Evolutionary conservation across 192 early-diverging fungal species (phyloP).

Genomic region (Gonapodya prolifera): DNA sequence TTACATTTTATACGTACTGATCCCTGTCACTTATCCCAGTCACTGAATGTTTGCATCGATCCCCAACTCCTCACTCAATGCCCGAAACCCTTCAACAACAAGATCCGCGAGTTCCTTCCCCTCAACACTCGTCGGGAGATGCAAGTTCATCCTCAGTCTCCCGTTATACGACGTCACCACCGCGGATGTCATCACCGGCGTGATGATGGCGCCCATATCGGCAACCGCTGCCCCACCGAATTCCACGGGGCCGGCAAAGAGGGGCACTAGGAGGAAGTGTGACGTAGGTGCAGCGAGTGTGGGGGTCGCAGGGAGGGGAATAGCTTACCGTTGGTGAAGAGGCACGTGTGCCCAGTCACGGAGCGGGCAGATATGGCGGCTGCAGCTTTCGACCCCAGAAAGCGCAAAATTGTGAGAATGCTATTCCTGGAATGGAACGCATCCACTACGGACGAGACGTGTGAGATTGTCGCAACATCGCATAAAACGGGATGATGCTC

Average conservation of each 20-base stretch:
- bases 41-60: too few species aligned
- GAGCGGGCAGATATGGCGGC: background rate
- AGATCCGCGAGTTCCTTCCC: background rate
- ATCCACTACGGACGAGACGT: background rate
- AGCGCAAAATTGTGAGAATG: background rate
- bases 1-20: too few species aligned
- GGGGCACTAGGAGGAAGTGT: background rate
- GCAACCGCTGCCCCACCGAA: background rate
- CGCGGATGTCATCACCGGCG: background rate
- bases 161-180: background rate
- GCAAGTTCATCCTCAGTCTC: background rate
- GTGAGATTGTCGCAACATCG: too few species aligned
- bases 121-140: background rate
- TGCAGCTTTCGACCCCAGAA: background rate
- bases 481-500: background rate
- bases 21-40: too few species aligned
- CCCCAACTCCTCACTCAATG: background rate
- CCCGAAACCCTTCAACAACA: background rate
- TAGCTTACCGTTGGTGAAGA: background rate
- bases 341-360: background rate
- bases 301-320: background rate
- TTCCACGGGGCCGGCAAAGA: background rate
- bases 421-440: background rate
- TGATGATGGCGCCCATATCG: background rate
- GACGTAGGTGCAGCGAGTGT: background rate